Evolutionary conservation across 2,329 filamentous ascomycete species (phyloP), one percentile per base, ranked within the genome.

Genomic region (Mycocentrospora acerina): DNA sequence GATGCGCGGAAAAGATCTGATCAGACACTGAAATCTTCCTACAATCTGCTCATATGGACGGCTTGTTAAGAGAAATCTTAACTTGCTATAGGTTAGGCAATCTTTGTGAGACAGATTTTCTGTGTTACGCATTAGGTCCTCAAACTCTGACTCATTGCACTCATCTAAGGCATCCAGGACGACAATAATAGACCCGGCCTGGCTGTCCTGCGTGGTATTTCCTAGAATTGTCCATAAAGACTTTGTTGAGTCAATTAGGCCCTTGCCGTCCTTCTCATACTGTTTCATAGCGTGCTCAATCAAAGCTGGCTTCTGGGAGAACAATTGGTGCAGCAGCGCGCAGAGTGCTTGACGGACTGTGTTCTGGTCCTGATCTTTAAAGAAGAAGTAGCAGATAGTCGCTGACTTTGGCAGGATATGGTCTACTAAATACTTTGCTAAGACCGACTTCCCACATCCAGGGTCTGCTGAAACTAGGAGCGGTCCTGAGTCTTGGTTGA

Each of bases 361-460:
- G 35, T 40, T 33, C 37, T 55, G 48, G 22, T 46, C 48, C 32
- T 52, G 44, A 13, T 52, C 51, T 45, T 48, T 52, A 34, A 55
- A 55, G 34, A 54, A 54, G 48, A 50, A 52, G 42, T 55, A 55
- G 44, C 51, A 55, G 28, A 55, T 37, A 8, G 48, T 42, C 22
- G 45, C 18, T 11, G 41, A 45, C 29, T 37, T 34, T 42, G 46
- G 26, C 15, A 55, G 40, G 25, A 37, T 40, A 42, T 50, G 32
- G 28, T 52, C 40, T 24, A 55, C 40, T 7, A 53, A 37, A 31
- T 49, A 46, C 37, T 53, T 55, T 17, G 52, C 36, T 24, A 55
- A 32, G 17, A 53, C 49, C 27, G 49, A 53, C 28, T 55, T 55
- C 17, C 52, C 52, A 46, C 52, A 55, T 9, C 49, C 52, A 46